Conservation (phyloP, 179 eudicot species). For the Silene noctiflora region DNA sequence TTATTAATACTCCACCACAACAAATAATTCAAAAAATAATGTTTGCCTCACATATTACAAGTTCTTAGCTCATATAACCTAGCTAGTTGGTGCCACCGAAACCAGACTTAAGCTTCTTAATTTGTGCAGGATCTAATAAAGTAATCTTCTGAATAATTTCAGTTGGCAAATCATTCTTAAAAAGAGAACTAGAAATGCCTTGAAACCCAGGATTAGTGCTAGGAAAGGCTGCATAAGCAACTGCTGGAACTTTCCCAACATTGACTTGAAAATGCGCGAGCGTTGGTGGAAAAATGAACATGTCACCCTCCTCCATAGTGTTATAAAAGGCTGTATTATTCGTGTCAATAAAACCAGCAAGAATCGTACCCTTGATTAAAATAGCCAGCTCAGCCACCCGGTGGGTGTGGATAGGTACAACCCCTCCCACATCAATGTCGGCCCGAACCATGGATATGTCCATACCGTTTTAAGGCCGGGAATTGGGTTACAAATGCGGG, state of each 20-base stretch:
- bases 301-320: not conserved
- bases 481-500: not conserved
- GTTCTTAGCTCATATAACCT: too few species aligned
- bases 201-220: constrained; percentile 6
- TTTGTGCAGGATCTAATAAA: not conserved
- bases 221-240: not conserved
- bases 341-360: constrained; percentile 8
- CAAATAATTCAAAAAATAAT: too few species aligned
- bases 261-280: constrained; percentile 6
- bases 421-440: constrained; percentile 4
- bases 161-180: not conserved
- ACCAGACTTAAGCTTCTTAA: not conserved
- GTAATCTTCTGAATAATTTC: not conserved
- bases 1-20: too few species aligned
- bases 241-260: not conserved
- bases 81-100: not conserved
- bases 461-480: not conserved
- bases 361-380: not conserved
- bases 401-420: not conserved
- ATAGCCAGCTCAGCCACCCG: not conserved
- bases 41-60: too few species aligned
- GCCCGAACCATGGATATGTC: not conserved
- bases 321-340: not conserved
- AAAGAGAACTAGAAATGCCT: not conserved
- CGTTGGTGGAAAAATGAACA: not conserved